phyloP scores from a whole-genome alignment of 345 rosid genomes.

The Lepidium africanum region DNA sequence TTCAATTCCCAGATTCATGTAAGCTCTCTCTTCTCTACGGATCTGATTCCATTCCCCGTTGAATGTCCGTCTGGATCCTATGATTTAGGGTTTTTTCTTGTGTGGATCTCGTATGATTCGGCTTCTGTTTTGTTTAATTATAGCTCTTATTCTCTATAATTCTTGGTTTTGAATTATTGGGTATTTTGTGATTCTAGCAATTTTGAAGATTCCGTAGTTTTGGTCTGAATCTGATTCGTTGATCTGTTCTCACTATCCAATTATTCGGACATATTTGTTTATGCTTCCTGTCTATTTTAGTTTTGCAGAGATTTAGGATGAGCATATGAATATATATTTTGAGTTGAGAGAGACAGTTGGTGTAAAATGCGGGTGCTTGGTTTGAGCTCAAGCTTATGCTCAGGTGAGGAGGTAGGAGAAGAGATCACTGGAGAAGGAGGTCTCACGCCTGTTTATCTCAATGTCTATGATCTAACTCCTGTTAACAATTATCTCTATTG shows the following conservation, averaged over 20 bases:
- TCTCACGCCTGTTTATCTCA: constrained; percentile 51
- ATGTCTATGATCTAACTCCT: constrained; percentile 94
- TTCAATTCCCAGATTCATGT: constrained; percentile 8
- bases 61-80: not conserved
- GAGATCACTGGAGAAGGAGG: constrained; percentile 25
- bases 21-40: constrained; percentile 6
- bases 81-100: not conserved
- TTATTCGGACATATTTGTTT: not conserved
- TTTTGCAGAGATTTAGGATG: constrained; percentile 7
- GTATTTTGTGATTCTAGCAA: not conserved
- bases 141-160: not conserved
- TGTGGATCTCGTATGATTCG: not conserved
- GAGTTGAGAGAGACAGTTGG: constrained; percentile 1
- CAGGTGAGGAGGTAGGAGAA: constrained; percentile 40
- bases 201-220: not conserved
- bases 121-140: not conserved
- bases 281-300: not conserved
- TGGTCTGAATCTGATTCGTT: not conserved
- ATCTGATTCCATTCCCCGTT: not conserved
- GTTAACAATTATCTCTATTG: constrained; percentile 85
- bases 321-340: not conserved
- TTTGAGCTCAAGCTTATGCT: constrained; percentile 42
- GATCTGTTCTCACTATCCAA: not conserved
- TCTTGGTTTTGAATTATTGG: not conserved
- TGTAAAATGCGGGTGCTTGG: constrained; percentile 70